Base-by-base conservation (phyloP, 2,329 filamentous ascomycete genomes). In the Didymosphaeria variabile region DNA sequence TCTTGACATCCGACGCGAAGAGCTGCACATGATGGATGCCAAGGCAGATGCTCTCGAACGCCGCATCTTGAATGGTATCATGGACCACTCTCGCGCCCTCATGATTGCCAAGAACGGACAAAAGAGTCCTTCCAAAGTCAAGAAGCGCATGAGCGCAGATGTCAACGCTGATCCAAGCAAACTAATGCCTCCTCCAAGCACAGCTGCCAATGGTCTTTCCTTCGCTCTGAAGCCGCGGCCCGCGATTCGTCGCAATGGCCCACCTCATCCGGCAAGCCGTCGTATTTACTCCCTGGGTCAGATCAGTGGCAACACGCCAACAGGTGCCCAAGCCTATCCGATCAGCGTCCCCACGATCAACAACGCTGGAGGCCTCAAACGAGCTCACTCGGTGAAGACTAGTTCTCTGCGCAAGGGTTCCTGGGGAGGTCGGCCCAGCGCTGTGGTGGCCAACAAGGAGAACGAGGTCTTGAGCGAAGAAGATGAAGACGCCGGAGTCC, bases 61-160 rank as follows among this genome's bases (percentile, higher is more conserved):
- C 55, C 90, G 95, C 29, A 97, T 99, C 68, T 82, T 99, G 34
- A 94, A 98, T 67, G 94, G 94, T 29, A 92, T 98, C 64, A 96
- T 99, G 81, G 94, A 98, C 70, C 94, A 98, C 76, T 97, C 94
- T 21, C 91, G 94, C 7, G 89, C 94, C 29, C 85, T 97, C n/a
- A 86, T 98, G 60, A 91, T 95, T 82, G 84, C 88, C 67, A 90
- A 92, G 80, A 72, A 72, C 8, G 81, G 86, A 57, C 72, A 75
- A 36, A 80, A 77, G 72, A 75, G 73, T 67, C 72, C 70, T 34
- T 67, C 62, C 36, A 77, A 78, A 59, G 50, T 64, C 23, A 77
- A 77, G 66, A 77, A 76, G 77, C 61, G 73, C 21, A 66, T 68
- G 61, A 72, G 63, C 52, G 66, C 63, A 55, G 79, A 66, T 66